phyloP scores from a whole-genome alignment of 345 rosid genomes.

The Populus deltoides region DNA sequence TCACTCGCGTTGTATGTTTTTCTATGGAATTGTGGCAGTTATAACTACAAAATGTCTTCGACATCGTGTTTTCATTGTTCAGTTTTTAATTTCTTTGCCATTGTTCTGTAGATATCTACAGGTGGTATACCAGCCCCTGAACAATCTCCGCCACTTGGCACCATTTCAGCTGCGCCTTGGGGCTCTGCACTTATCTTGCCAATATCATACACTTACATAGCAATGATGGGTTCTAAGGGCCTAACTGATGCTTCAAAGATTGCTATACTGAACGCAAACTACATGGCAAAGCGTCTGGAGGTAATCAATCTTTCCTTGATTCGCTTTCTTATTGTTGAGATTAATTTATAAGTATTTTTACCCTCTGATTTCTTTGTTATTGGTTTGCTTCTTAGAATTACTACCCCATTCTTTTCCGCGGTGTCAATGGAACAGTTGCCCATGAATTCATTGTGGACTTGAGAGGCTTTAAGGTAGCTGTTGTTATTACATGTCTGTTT shows the following conservation, averaged over 20 bases:
- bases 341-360: not conserved
- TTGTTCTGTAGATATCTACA: slow-evolving; percentile 49
- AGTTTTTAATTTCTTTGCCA: slow-evolving; percentile 11
- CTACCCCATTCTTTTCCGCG: slow-evolving; percentile 89
- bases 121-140: slow-evolving; percentile 90
- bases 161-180: slow-evolving; percentile 98
- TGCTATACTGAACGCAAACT: slow-evolving; percentile 93
- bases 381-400: slow-evolving; percentile 48
- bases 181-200: slow-evolving; percentile 98
- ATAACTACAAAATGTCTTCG: slow-evolving; percentile 9
- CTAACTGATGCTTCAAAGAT: slow-evolving; percentile 94
- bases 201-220: slow-evolving; percentile 86
- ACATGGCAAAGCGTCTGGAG: slow-evolving; percentile 99
- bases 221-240: slow-evolving; percentile 99
- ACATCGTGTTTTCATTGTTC: not conserved
- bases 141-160: slow-evolving; percentile 63
- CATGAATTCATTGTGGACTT: slow-evolving; percentile 95
- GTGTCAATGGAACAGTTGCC: slow-evolving; percentile 89
- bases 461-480: slow-evolving; percentile 90
- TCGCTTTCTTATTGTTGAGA: slow-evolving; percentile 3
- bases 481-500: not conserved
- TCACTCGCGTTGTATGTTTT: not conserved
- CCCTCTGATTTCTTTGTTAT: not conserved
- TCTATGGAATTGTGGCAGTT: slow-evolving; percentile 1
- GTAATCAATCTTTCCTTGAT: slow-evolving; percentile 34